Percentiles rank a stretch among this genome's conserved stretches.
Evolutionary conservation across 768 basidiomycete species (phyloP).

Genomic region (Arthromyces matolae): DNA sequence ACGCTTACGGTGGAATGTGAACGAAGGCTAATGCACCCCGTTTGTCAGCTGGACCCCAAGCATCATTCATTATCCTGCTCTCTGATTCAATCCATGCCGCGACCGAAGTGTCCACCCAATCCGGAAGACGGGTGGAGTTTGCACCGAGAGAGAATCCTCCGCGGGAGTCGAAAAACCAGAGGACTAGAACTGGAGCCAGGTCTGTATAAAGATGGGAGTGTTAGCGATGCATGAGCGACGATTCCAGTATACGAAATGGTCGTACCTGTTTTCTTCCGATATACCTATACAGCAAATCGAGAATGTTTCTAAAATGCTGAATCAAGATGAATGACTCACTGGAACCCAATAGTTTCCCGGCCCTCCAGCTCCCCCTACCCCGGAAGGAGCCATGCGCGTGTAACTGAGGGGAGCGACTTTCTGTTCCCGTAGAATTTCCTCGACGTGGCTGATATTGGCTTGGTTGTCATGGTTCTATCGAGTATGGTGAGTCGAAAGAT

Average conservation of each 20-base stretch:
- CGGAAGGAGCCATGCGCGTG: conserved; percentile 54
- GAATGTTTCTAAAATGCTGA: background rate
- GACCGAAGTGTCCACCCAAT: conserved; percentile 68
- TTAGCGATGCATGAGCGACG: no score
- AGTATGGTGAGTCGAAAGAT: no score
- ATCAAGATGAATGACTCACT: conserved; percentile 31
- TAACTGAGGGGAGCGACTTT: conserved; percentile 56
- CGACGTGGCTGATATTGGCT: conserved; percentile 64
- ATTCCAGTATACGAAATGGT: background rate
- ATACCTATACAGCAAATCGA: conserved; percentile 28
- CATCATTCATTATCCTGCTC: conserved; percentile 46
- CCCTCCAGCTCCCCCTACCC: conserved; percentile 61
- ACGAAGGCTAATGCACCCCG: conserved; percentile 66
- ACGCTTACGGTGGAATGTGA: conserved; percentile 70
- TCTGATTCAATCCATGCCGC: conserved; percentile 58
- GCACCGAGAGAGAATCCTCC: conserved; percentile 49
- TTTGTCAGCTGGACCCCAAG: conserved; percentile 52
- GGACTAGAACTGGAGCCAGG: conserved; percentile 52
- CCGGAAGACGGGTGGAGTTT: conserved; percentile 45
- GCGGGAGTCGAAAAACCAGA: conserved; percentile 82
- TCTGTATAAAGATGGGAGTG: no score
- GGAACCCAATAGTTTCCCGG: conserved; percentile 80
- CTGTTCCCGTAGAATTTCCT: conserved; percentile 64
- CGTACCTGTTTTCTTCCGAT: conserved; percentile 31
- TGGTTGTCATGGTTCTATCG: conserved; percentile 81